Base-by-base conservation (phyloP, 2,329 filamentous ascomycete genomes). In the Dothideomycetidae sp. region DNA sequence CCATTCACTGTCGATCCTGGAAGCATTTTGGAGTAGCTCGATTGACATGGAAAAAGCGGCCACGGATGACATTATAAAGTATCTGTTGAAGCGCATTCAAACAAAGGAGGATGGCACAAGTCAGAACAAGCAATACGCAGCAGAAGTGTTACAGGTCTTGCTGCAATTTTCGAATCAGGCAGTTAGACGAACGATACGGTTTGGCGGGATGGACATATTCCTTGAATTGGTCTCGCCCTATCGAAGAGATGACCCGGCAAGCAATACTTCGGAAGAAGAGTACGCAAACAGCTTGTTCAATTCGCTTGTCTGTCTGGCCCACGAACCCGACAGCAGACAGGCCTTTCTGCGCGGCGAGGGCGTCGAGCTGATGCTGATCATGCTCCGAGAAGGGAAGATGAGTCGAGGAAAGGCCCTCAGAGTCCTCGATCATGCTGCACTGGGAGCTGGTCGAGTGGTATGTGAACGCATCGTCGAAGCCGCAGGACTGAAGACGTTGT, bases 231-330 rank as follows among this genome's bases (percentile, higher is more conserved):
- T 92, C 0, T 82, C 86, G 1, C 65, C 77, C 1, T 98, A 96
- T 60, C 76, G 90, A 40, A 81, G 80, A 61, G 72, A 77, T 33
- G 86, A 98, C 52, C 90, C 90, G 0, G 71, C 76, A 33, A 88
- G 81, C 52, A 83, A 85, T 41, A 76, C 78, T 19, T 78, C 90
- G 35, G 90, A 96, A 56, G 86, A 93, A 53, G 90, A 98, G 60
- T 94, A 82, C 54, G 81, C 92, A 53, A 84, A 93, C 58, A 93
- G 98, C 47, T 54, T 94, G 1, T 98, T 98, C 55, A 86, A 93
- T 52, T 74, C 78, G 2, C 55, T 96, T 12, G 81, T 82, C 1
- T 92, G 81, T 48, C 61, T 93, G 1, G 80, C 78, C 1, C 81
- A 93, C 48, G 79, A 84, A 41, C 56, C 67, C 0, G 59, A 68